Evolutionary conservation across 768 basidiomycete species (phyloP).

Genomic region (Panaeolus cyanescens): DNA sequence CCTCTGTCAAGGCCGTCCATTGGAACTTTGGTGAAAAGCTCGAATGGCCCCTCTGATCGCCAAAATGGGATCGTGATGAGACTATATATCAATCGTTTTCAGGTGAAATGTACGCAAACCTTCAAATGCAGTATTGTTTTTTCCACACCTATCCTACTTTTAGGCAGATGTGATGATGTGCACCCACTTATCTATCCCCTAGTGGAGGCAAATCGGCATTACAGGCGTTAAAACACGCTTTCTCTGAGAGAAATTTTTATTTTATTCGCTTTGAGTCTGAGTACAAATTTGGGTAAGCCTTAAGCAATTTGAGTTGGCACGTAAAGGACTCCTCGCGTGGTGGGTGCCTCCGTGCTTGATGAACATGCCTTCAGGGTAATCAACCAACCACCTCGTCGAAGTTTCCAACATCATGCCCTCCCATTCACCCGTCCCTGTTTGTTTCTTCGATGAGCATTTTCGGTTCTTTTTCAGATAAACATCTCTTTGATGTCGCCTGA

Average conservation of each 20-base stretch:
- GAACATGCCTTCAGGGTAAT: background rate
- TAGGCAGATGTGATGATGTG: conserved; percentile 3
- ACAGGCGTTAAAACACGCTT: conserved; percentile 2
- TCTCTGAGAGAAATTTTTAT: background rate
- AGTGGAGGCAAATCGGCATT: background rate
- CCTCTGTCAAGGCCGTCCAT: conserved; percentile 78
- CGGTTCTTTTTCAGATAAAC: background rate
- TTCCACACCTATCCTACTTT: background rate
- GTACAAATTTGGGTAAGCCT: background rate
- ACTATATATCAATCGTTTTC: background rate
- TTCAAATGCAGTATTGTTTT: conserved; percentile 1
- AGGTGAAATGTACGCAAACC: conserved; percentile 2
- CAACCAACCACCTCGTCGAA: background rate
- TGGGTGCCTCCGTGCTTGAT: background rate
- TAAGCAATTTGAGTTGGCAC: conserved; percentile 4
- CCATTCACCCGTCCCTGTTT: background rate
- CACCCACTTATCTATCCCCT: background rate
- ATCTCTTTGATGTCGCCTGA: background rate
- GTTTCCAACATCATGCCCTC: background rate
- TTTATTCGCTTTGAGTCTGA: background rate
- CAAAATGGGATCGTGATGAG: background rate
- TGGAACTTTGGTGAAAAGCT: conserved; percentile 87
- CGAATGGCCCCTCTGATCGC: conserved; percentile 70
- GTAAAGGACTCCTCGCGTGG: conserved; percentile 1
- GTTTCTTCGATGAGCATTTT: background rate